Evolutionary conservation across 768 basidiomycete species (phyloP).

Genomic region (Ramaria rubella): DNA sequence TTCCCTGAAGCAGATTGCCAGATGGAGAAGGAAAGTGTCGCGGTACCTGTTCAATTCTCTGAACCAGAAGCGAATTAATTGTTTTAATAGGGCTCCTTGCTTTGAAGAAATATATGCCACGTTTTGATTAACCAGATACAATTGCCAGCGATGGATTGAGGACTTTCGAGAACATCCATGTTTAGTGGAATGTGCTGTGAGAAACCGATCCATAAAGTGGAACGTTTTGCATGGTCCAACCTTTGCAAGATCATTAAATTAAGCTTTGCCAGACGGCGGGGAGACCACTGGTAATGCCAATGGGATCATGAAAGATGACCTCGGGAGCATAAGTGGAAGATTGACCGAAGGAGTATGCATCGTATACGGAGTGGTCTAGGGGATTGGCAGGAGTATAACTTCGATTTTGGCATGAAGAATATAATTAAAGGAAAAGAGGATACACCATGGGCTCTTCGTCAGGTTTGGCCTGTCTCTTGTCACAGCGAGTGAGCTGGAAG

Average conservation of each 20-base stretch:
- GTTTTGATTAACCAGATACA: constrained; percentile 42
- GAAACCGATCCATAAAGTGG: background rate
- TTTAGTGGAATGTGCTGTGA: constrained; percentile 28
- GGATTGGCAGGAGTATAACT: background rate
- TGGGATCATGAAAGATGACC: constrained; percentile 40
- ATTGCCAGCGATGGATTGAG: constrained; percentile 30
- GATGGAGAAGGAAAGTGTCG: background rate
- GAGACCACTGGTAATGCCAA: constrained; percentile 38
- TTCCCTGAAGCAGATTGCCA: constrained; percentile 23
- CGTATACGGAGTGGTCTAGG: background rate
- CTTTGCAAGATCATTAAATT: constrained; percentile 41
- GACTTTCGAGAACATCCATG: constrained; percentile 36
- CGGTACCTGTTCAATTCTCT: background rate
- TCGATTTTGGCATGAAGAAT: background rate
- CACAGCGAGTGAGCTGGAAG: background rate
- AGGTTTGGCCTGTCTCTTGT: background rate
- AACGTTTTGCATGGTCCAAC: constrained; percentile 17
- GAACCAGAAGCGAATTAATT: background rate
- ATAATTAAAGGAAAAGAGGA: background rate
- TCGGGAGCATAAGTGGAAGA: constrained; percentile 32
- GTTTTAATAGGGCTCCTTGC: constrained; percentile 38
- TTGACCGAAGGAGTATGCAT: background rate
- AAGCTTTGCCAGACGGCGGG: constrained; percentile 36
- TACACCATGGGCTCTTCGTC: background rate
- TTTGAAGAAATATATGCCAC: constrained; percentile 39